A percentile compares a stretch with the other conserved stretches of the same genome.
Conservation (phyloP, 768 basidiomycete genomes). For the Amanita thiersii region DNA sequence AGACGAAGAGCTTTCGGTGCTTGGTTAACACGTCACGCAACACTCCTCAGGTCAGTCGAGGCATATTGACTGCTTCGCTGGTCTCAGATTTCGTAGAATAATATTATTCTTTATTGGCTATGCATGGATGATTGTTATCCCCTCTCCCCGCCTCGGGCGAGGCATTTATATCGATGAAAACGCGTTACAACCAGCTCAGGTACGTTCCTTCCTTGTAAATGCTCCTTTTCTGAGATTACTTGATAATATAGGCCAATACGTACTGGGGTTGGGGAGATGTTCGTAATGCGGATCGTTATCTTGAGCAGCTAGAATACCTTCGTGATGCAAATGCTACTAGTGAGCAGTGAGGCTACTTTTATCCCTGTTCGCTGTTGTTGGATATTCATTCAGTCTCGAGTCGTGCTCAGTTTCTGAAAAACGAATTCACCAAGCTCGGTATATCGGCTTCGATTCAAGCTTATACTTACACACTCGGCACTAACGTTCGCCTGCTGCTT, state of each 20-base stretch:
- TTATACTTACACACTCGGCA: constrained; percentile 49
- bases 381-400: constrained; percentile 27
- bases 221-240: neutral
- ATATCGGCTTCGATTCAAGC: constrained; percentile 60
- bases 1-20: constrained; percentile 31
- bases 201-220: constrained; percentile 20
- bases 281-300: constrained; percentile 74
- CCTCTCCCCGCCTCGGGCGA: constrained; percentile 54
- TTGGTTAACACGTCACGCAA: constrained; percentile 25
- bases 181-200: constrained; percentile 89
- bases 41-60: constrained; percentile 27
- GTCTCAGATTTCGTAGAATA: constrained; percentile 29
- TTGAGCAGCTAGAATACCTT: constrained; percentile 59
- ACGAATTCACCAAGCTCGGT: constrained; percentile 70
- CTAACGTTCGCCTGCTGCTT: constrained; percentile 35
- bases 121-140: constrained; percentile 79
- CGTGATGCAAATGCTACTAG: constrained; percentile 57
- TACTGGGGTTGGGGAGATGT: constrained; percentile 93
- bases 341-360: constrained; percentile 48
- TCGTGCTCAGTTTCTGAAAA: constrained; percentile 50
- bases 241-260: constrained; percentile 63
- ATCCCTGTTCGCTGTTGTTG: neutral
- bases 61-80: neutral
- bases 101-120: constrained; percentile 58
- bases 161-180: constrained; percentile 90